These are phyloP conservation scores for Papiliotrema laurentii DNA, from an alignment of 1,284 basidiomycete species.

Conservation along the genomic window DNA sequence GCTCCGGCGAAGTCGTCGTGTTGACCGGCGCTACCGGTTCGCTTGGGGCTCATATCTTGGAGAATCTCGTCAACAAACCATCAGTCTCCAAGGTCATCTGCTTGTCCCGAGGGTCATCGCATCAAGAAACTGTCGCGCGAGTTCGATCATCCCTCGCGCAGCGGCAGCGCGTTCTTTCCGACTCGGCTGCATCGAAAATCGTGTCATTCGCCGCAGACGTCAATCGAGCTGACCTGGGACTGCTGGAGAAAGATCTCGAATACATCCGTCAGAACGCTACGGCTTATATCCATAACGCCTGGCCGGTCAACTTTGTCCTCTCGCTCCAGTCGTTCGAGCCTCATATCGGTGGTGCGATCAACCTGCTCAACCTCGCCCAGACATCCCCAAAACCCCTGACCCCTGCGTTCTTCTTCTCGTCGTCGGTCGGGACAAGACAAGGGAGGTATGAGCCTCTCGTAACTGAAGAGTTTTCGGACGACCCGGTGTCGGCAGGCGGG, in stretches of 20 bases:
- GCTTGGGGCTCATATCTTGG: slow-evolving; percentile 59
- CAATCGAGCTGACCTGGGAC: slow-evolving; percentile 49
- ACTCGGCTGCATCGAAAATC: slow-evolving; percentile 38
- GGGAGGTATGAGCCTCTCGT: slow-evolving; percentile 25
- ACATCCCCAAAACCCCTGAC: slow-evolving; percentile 44
- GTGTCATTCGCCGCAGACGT: slow-evolving; percentile 52
- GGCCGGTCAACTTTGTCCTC: slow-evolving; percentile 46
- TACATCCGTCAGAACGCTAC: slow-evolving; percentile 48
- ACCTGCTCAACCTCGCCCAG: slow-evolving; percentile 56
- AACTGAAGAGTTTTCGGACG: slow-evolving; percentile 27
- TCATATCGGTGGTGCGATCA: slow-evolving; percentile 55
- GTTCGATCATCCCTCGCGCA: slow-evolving; percentile 32
- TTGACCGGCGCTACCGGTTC: slow-evolving; percentile 62
- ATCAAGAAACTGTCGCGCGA: slow-evolving; percentile 31
- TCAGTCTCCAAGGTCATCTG: slow-evolving; percentile 53
- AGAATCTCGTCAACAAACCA: slow-evolving; percentile 48
- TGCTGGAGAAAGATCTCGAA: slow-evolving; percentile 47
- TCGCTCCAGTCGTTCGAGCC: slow-evolving; percentile 53
- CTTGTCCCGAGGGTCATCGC: slow-evolving; percentile 48
- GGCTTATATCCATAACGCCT: slow-evolving; percentile 53
- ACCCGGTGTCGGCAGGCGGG: slow-evolving; percentile 27
- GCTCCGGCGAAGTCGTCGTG: slow-evolving; percentile 26
- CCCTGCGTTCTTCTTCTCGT: slow-evolving; percentile 57
- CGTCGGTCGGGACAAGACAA: slow-evolving; percentile 52
- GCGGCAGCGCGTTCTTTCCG: slow-evolving; percentile 22